These are phyloP conservation scores for Thermoascus crustaceus DNA, from an alignment of 2,329 filamentous ascomycete species.

Conservation along the genomic window DNA sequence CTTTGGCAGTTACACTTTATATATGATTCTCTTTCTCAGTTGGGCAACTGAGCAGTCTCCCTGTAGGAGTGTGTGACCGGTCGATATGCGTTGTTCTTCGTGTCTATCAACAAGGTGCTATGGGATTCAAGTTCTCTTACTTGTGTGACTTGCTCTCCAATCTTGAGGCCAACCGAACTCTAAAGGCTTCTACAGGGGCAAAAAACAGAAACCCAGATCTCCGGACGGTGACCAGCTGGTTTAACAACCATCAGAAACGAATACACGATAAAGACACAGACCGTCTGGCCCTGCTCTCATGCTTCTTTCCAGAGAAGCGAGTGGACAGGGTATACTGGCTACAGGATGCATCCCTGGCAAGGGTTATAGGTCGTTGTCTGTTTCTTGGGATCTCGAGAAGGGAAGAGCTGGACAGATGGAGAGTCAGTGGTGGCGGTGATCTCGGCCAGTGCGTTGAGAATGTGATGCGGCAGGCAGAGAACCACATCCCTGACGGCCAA, in stretches of 20 bases:
- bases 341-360: slow-evolving; percentile 52
- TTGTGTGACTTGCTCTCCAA: slow-evolving; percentile 67
- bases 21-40: too few species aligned
- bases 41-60: too few species aligned
- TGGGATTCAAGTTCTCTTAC: slow-evolving; percentile 52
- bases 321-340: slow-evolving; percentile 72
- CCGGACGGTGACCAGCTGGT: slow-evolving; percentile 58
- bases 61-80: not conserved
- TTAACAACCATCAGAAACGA: slow-evolving; percentile 50
- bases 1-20: too few species aligned
- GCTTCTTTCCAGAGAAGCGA: slow-evolving; percentile 65
- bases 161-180: slow-evolving; percentile 46
- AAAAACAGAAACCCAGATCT: slow-evolving; percentile 25
- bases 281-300: slow-evolving; percentile 60
- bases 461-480: slow-evolving; percentile 53
- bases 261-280: slow-evolving; percentile 53
- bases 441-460: slow-evolving; percentile 63
- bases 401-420: slow-evolving; percentile 56
- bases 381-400: slow-evolving; percentile 55
- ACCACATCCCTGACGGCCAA: slow-evolving; percentile 26
- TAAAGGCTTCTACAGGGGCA: slow-evolving; percentile 25
- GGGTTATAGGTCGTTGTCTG: slow-evolving; percentile 60
- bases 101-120: slow-evolving; percentile 11
- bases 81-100: not conserved
- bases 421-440: slow-evolving; percentile 52